Conservation (phyloP, 2,329 filamentous ascomycete genomes). For the Cercospora sp. region DNA sequence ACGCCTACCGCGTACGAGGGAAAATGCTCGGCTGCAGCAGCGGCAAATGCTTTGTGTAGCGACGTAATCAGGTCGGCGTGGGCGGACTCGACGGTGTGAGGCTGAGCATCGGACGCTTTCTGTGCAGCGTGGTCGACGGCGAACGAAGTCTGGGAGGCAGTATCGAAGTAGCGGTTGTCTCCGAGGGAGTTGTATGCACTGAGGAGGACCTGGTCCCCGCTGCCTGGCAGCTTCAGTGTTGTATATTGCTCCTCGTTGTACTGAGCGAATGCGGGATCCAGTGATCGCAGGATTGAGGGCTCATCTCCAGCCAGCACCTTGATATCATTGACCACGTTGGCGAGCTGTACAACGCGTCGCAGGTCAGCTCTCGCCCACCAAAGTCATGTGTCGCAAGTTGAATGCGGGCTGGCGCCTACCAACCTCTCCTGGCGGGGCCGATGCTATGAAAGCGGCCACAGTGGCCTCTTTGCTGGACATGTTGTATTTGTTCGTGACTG, state of each 20-base stretch:
- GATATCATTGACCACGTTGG: conserved; percentile 87
- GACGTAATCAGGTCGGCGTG: conserved; percentile 82
- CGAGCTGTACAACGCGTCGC: conserved; percentile 58
- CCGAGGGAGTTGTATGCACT: conserved; percentile 83
- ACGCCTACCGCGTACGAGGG: conserved; percentile 77
- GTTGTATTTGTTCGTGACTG: not conserved
- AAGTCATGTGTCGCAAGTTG: conserved; percentile 21
- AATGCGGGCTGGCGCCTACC: conserved; percentile 34
- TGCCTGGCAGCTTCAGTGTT: conserved; percentile 84
- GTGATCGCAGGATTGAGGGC: conserved; percentile 63
- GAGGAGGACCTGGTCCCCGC: conserved; percentile 76
- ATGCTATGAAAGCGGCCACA: conserved; percentile 79
- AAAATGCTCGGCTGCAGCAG: conserved; percentile 86
- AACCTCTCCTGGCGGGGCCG: conserved; percentile 96
- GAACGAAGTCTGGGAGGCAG: conserved; percentile 84
- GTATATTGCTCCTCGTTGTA: conserved; percentile 96
- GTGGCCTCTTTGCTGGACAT: conserved; percentile 41
- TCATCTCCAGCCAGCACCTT: conserved; percentile 76
- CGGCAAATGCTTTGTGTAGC: conserved; percentile 71
- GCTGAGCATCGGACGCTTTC: conserved; percentile 81
- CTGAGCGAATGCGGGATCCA: conserved; percentile 81
- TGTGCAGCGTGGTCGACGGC: conserved; percentile 82
- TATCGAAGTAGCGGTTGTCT: conserved; percentile 82
- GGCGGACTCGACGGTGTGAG: conserved; percentile 72
- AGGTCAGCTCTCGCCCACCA: conserved; percentile 31